Evolutionary conservation across 164 flowering plant genomes (phyloP).

Genomic region (Cinnamomum chago): DNA sequence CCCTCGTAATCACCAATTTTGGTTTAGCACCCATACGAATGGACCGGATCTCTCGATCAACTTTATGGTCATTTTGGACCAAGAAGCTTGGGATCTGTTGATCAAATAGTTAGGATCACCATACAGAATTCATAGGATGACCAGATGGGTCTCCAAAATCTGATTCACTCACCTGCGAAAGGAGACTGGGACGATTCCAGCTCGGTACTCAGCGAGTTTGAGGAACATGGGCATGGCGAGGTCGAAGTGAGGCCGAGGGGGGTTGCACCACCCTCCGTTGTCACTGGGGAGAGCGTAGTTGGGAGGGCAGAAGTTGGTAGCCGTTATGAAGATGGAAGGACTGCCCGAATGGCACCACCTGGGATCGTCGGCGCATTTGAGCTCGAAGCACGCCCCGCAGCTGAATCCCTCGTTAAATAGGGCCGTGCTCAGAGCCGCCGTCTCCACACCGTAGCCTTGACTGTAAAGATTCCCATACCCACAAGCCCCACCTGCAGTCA

Average conservation of each 20-base stretch:
- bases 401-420: slow-evolving; percentile 52
- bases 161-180: slow-evolving; percentile 36
- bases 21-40: no score
- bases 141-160: not conserved
- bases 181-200: slow-evolving; percentile 56
- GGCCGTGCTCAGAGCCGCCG: slow-evolving; percentile 55
- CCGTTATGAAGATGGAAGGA: slow-evolving; percentile 47
- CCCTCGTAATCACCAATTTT: no score
- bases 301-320: slow-evolving; percentile 61
- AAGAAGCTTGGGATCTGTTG: no score
- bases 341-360: slow-evolving; percentile 48
- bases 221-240: slow-evolving; percentile 58
- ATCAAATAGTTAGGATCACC: no score
- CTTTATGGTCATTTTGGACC: no score
- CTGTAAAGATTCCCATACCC: slow-evolving; percentile 57
- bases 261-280: slow-evolving; percentile 66
- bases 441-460: slow-evolving; percentile 54
- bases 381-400: slow-evolving; percentile 54
- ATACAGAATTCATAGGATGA: no score
- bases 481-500: slow-evolving; percentile 48
- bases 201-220: slow-evolving; percentile 46
- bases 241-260: slow-evolving; percentile 56
- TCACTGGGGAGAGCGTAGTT: slow-evolving; percentile 48
- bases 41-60: no score
- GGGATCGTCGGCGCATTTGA: slow-evolving; percentile 41